phyloP scores from a whole-genome alignment of 2,329 filamentous ascomycete species.

The Endothia cerciana region DNA sequence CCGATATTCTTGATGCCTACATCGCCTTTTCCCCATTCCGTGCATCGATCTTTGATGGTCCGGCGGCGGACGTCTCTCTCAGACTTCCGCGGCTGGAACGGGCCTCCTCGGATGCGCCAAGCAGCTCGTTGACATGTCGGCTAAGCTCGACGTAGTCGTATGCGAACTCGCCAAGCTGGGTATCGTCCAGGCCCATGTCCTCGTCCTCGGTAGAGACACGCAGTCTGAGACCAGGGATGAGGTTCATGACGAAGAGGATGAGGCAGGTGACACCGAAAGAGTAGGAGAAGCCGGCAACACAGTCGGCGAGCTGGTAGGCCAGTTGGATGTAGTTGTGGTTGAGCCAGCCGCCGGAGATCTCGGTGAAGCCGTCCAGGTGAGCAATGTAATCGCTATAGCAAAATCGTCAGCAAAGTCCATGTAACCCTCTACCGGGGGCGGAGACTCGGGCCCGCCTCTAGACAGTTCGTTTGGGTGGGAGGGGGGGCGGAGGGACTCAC shows the following conservation, averaged over 20 bases:
- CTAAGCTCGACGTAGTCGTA: slow-evolving; percentile 80
- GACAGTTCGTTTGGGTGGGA: no score
- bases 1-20: not conserved
- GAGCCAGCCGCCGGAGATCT: slow-evolving; percentile 68
- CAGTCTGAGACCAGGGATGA: slow-evolving; percentile 71
- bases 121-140: slow-evolving; percentile 61
- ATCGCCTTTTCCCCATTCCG: slow-evolving; percentile 21
- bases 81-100: slow-evolving; percentile 32
- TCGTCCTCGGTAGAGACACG: slow-evolving; percentile 70
- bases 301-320: slow-evolving; percentile 72
- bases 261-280: slow-evolving; percentile 69
- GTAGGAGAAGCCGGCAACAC: slow-evolving; percentile 66
- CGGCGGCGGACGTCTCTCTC: slow-evolving; percentile 22
- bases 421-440: no score
- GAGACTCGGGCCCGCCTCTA: not conserved
- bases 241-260: slow-evolving; percentile 72
- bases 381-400: slow-evolving; percentile 66
- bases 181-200: slow-evolving; percentile 71
- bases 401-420: not conserved
- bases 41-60: slow-evolving; percentile 11
- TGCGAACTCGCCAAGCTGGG: slow-evolving; percentile 80
- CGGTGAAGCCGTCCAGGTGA: slow-evolving; percentile 68
- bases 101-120: slow-evolving; percentile 20
- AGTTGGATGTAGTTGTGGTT: slow-evolving; percentile 73
- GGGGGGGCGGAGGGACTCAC: slow-evolving; percentile 44